These are phyloP conservation scores for Calonectria henricotiae DNA, from an alignment of 2,329 filamentous ascomycete species.

Conservation along the genomic window DNA sequence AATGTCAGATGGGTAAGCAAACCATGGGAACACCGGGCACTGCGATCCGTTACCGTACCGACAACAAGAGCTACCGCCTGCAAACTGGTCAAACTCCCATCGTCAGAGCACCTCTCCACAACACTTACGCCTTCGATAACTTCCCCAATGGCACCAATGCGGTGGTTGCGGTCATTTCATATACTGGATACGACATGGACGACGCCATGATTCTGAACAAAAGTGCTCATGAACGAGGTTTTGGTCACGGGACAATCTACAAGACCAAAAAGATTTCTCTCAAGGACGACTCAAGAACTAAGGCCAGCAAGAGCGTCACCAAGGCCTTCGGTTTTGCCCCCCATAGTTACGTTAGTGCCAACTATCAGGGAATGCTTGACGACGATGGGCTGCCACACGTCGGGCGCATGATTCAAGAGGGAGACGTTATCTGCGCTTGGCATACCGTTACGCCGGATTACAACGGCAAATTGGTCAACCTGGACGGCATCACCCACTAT, in stretches of 20 bases:
- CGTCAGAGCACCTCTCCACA: constrained; percentile 92
- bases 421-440: constrained; percentile 90
- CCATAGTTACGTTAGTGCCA: constrained; percentile 79
- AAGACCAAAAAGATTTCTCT: constrained; percentile 95
- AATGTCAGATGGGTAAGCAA: constrained; percentile 99
- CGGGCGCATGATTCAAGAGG: constrained; percentile 83
- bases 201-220: constrained; percentile 99
- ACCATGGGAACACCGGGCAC: constrained; percentile 97
- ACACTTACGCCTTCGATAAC: constrained; percentile 96
- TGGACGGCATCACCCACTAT: constrained; percentile 88
- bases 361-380: constrained; percentile 82
- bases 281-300: constrained; percentile 82
- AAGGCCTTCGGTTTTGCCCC: constrained; percentile 95
- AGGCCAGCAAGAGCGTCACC: constrained; percentile 78
- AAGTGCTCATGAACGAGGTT: constrained; percentile 94
- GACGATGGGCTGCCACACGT: constrained; percentile 89
- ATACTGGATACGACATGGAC: constrained; percentile 99
- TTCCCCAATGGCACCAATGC: constrained; percentile 98
- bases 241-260: constrained; percentile 96
- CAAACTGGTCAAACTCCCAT: constrained; percentile 97
- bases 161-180: constrained; percentile 97
- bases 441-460: constrained; percentile 90
- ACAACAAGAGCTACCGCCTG: constrained; percentile 96
- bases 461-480: constrained; percentile 84
- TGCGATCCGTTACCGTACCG: constrained; percentile 87